Conservation (phyloP, 192 early-diverging fungal species). For the Chytriomyces confervae region DNA sequence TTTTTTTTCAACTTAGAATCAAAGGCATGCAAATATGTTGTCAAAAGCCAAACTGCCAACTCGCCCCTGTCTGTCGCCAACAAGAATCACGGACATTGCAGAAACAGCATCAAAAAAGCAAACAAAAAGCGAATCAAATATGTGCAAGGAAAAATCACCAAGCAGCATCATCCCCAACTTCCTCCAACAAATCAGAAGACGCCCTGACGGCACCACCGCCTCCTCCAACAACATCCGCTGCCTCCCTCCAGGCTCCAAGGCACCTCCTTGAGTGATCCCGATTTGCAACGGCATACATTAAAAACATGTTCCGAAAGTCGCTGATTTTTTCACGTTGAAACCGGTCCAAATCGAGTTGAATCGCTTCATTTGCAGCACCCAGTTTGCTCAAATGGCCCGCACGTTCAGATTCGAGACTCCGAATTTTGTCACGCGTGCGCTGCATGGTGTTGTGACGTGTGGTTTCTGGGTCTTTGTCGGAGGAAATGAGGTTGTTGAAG, state of each 20-base stretch:
- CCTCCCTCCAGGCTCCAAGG: slow-evolving; percentile 45
- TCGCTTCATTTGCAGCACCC: slow-evolving; percentile 75
- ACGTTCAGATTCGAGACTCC: slow-evolving; percentile 77
- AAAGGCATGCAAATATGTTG: too few relatives aligned
- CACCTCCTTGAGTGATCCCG: slow-evolving; percentile 40
- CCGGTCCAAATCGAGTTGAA: slow-evolving; percentile 88
- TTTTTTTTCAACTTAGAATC: too few relatives aligned
- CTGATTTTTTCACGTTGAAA: slow-evolving; percentile 93
- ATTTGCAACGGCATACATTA: slow-evolving; percentile 57
- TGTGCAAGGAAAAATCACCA: too few relatives aligned
- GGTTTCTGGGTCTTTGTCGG: slow-evolving; percentile 91
- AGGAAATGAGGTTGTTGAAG: slow-evolving; percentile 83
- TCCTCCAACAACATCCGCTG: slow-evolving; percentile 11
- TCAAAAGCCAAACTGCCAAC: too few relatives aligned
- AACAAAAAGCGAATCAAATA: too few relatives aligned
- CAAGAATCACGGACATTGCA: too few relatives aligned
- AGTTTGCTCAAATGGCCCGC: slow-evolving; percentile 75
- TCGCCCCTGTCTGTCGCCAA: too few relatives aligned
- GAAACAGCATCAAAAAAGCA: too few relatives aligned
- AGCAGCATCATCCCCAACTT: too few relatives aligned
- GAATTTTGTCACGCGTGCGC: slow-evolving; percentile 83
- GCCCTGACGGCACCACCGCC: neutral
- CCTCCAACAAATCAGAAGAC: too few relatives aligned
- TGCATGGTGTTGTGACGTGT: slow-evolving; percentile 89
- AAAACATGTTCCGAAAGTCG: slow-evolving; percentile 82